Evolutionary conservation across 2,329 filamentous ascomycete genomes (phyloP), one percentile per base, ranked within the genome.

Genomic region (Talaromyces sp.): DNA sequence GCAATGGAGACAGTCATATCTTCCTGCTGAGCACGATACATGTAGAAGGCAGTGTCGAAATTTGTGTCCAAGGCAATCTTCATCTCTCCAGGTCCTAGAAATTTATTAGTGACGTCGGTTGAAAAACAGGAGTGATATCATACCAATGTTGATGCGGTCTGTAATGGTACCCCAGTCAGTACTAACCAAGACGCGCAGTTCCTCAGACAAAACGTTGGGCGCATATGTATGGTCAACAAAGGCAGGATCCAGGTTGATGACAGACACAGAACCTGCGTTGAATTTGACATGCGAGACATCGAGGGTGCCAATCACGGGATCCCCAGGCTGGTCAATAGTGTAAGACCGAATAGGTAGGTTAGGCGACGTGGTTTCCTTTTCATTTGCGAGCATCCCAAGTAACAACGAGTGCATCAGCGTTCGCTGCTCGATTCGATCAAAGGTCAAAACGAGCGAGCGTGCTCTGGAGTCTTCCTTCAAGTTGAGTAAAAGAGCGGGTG

Each of bases 1-100:
- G 86, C 88, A 49, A 96, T 80, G 0, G 90, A 88, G 58, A 92
- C 80, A 0, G 89, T 91, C 73, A 93, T 78, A 70, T 96, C 91
- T 60, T 85, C 80, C 73, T 96, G 92, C 2, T 87, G 84, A 61
- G 88, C 85, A 43, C 92, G 87, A 59, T 89, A 79, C 41, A 93
- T 75, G 63, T 85, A 85, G 54, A 95, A 75, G 14, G 85, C 78
- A 55, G 85, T 85, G 24, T 81, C 81, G 58, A 85, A 82, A 59
- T 81, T 80, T 32, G 88, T 83, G 65, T 89, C 85, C 35, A 91
- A 78, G 31, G 85, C 81, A 55, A 92, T 72, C 67, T 85, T 85
- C 66, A 91, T 72, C 73, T 91, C 89, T n/a, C 89, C 89, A 11
- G 88, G 87, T 1, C 82, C 87, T 67, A 55, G 2, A 58, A 17